A percentile compares a stretch with the other conserved stretches of the same genome.
These are phyloP conservation scores for Axilococcus clingmanii DNA, from an alignment of 139 green algal genomes.

Conservation along the genomic window DNA sequence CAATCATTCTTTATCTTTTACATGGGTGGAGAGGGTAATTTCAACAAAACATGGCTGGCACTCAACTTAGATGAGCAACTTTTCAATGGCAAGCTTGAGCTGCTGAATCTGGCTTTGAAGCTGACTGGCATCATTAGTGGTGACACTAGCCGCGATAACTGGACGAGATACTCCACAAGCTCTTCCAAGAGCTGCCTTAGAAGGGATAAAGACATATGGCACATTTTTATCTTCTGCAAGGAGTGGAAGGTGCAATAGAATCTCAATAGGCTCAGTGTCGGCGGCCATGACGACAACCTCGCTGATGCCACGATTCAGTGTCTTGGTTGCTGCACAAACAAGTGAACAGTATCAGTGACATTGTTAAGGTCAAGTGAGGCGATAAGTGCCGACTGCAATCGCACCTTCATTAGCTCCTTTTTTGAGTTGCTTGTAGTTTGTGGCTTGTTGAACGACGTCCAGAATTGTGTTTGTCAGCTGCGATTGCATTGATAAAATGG, in stretches of 20 bases:
- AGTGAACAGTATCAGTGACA: not conserved
- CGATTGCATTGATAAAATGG: conserved; percentile 6
- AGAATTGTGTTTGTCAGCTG: conserved; percentile 96
- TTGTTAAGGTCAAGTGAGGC: no score
- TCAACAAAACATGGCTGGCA: not conserved
- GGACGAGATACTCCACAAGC: conserved; percentile 94
- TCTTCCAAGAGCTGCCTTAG: conserved; percentile 90
- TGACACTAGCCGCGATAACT: conserved; percentile 90
- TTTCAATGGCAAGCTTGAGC: conserved; percentile 92
- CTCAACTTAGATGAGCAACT: conserved; percentile 79
- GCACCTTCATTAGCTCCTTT: conserved; percentile 97
- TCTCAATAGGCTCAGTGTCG: conserved; percentile 98
- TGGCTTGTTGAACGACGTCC: conserved; percentile 96
- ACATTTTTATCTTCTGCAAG: conserved; percentile 99
- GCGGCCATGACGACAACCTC: conserved; percentile 98
- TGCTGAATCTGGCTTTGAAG: conserved; percentile 93
- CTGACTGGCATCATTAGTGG: conserved; percentile 95
- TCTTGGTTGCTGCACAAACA: conserved; percentile 74
- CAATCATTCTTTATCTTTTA: not conserved
- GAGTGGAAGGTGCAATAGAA: conserved; percentile 96
- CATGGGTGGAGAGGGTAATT: not conserved
- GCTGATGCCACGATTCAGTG: conserved; percentile 88
- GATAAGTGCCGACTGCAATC: conserved; percentile 1
- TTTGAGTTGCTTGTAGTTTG: conserved; percentile 99
- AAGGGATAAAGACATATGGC: conserved; percentile 98